Conservation (phyloP, 495 filamentous ascomycete species). For the Apiosordaria backusii region DNA sequence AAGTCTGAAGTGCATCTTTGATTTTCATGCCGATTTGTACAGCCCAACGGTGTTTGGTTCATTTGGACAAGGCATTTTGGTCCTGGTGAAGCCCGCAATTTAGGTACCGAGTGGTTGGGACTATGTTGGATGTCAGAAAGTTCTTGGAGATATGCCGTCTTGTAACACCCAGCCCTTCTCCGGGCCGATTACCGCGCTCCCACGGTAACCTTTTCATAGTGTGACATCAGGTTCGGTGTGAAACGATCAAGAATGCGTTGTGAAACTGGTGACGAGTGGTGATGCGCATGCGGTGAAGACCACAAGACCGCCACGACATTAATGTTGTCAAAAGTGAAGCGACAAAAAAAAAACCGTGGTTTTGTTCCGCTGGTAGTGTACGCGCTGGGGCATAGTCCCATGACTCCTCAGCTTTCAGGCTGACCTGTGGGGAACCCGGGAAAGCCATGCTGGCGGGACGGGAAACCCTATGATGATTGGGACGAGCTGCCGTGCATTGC, state of each 20-base stretch:
- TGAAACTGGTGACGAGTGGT: background rate
- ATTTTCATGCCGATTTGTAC: background rate
- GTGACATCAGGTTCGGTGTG: background rate
- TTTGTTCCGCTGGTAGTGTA: background rate
- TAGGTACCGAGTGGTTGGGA: background rate
- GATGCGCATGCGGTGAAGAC: background rate
- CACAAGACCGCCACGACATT: background rate
- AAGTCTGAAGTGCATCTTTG: background rate
- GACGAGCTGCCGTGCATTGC: background rate
- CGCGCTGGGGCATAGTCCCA: background rate
- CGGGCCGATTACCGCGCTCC: conserved; percentile 1
- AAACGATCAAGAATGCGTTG: background rate
- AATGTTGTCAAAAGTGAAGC: background rate
- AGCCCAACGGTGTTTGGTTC: background rate
- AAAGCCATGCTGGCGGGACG: background rate
- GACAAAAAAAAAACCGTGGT: background rate
- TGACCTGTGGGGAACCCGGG: background rate
- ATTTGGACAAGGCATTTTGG: background rate
- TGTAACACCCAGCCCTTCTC: background rate
- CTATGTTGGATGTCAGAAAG: background rate
- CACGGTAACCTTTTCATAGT: conserved; percentile 4
- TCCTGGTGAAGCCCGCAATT: background rate
- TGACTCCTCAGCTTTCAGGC: background rate
- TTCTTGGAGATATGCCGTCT: background rate
- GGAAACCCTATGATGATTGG: background rate